phyloP scores from a whole-genome alignment of 192 early-diverging fungal genomes.

The Coemansia reversa region DNA sequence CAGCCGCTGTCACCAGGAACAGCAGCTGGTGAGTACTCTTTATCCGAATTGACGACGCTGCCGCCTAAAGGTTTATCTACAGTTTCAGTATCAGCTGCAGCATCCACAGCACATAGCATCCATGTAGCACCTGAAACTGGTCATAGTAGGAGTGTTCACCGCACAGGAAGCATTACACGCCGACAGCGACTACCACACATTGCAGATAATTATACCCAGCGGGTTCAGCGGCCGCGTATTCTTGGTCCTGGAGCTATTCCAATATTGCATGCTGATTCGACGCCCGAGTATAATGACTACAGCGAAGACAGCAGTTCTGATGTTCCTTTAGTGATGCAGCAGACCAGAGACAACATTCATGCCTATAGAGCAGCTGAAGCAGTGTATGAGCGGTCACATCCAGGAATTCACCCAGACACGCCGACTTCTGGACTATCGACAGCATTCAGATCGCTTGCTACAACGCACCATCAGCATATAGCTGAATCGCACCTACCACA shows the following conservation, averaged over 20 bases:
- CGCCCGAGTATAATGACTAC: background rate
- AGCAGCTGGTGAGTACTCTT: no score
- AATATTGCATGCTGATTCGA: slow-evolving; percentile 41
- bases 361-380: no score
- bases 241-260: slow-evolving; percentile 47
- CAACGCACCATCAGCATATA: slow-evolving; percentile 1
- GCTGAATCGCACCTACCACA: background rate
- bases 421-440: slow-evolving; percentile 38
- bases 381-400: background rate
- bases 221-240: slow-evolving; percentile 12
- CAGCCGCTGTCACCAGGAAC: no score
- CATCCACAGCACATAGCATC: background rate
- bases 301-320: slow-evolving; percentile 27
- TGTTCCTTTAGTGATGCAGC: slow-evolving; percentile 23
- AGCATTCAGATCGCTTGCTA: slow-evolving; percentile 35
- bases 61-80: background rate
- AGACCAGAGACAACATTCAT: background rate
- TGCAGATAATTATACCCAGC: background rate
- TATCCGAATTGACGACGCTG: no score
- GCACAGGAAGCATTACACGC: background rate
- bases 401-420: slow-evolving; percentile 23
- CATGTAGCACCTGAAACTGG: no score
- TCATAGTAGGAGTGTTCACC: no score
- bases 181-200: background rate
- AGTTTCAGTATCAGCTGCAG: background rate